Base-by-base conservation (phyloP, 805 yeast species). In the Metschnikowia gelsemii region DNA sequence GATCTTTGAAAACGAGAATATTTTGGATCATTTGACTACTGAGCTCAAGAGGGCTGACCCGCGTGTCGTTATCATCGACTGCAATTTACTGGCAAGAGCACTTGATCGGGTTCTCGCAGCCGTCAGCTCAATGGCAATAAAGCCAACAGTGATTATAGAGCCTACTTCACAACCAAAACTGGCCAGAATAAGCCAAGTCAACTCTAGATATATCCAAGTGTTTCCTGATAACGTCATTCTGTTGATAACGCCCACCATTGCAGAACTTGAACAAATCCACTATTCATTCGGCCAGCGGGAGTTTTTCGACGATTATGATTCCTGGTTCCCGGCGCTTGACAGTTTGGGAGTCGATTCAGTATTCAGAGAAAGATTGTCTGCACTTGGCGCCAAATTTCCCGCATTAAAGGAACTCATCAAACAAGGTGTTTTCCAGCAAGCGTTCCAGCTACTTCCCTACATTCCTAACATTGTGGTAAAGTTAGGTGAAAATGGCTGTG, bases 101-200 rank as follows among this genome's bases (percentile, higher is more conserved):
- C 38, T 75, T 14, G 53, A 55, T 5, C 45, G 50, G 16, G 40
- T 62, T 0, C 19, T 52, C 12, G 23, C 20, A 0, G 42, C 40
- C 1, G 37, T 28, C 8, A 40, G 35, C 9, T 26, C 32, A 11
- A 13, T 35, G 23, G 30, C 47, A 1, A 39, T 40, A 21, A 55
- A 46, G 27, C 61, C 66, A 8, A 61, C 57, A 8, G 67, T 74
- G 2, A 64, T 84, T 1, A 70, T 82, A 44, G 96, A 88, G 50
- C 96, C 96, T 3, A 88, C 96, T 0, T 82, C 93, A 1, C 70
- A 66, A 1, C 70, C 78, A 2, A 88, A 87, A 55, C 75, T 90
- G 2, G 58, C 60, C 0, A 68, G 72, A 42, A 50, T 84, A 2
- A 71, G 78, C 0, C 21, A 57, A 21, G 38, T 71, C 3, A 47